Evolutionary conservation across 768 basidiomycete species (phyloP).

Genomic region (Solioccasus polychromus): DNA sequence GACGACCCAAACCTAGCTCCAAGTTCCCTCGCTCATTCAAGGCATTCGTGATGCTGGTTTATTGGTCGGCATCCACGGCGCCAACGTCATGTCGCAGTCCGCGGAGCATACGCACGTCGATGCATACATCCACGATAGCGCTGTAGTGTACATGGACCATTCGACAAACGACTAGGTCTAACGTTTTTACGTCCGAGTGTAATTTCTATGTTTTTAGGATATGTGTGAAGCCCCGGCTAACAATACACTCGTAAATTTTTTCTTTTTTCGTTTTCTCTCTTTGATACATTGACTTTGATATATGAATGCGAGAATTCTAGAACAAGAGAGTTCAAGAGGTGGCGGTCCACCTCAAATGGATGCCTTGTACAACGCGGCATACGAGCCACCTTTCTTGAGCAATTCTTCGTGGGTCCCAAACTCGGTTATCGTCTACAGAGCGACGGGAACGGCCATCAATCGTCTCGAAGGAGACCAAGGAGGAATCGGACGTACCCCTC

Average conservation of each 20-base stretch:
- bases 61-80: constrained; percentile 82
- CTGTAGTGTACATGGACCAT: constrained; percentile 66
- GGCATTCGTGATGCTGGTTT: constrained; percentile 88
- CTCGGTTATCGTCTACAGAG: constrained; percentile 62
- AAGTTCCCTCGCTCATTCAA: constrained; percentile 87
- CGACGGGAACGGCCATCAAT: constrained; percentile 22
- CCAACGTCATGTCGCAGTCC: constrained; percentile 35
- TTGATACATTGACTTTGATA: constrained; percentile 24
- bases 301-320: constrained; percentile 14
- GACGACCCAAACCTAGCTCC: constrained; percentile 49
- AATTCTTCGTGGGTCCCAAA: constrained; percentile 74
- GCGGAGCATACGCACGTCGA: constrained; percentile 56
- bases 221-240: constrained; percentile 12
- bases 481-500: constrained; percentile 45
- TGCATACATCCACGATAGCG: constrained; percentile 62
- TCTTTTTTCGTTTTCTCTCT: no score
- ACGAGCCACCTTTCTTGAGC: constrained; percentile 55
- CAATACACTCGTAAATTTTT: constrained; percentile 20
- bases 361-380: constrained; percentile 67
- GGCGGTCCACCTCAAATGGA: constrained; percentile 45
- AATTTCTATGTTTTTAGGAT: constrained; percentile 26
- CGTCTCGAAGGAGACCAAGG: constrained; percentile 7
- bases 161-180: constrained; percentile 45
- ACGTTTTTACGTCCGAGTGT: constrained; percentile 17
- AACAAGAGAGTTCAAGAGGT: background rate